Evolutionary conservation across 2,329 filamentous ascomycete genomes (phyloP), one percentile per base, ranked within the genome.

Genomic region (Xylaria digitata): DNA sequence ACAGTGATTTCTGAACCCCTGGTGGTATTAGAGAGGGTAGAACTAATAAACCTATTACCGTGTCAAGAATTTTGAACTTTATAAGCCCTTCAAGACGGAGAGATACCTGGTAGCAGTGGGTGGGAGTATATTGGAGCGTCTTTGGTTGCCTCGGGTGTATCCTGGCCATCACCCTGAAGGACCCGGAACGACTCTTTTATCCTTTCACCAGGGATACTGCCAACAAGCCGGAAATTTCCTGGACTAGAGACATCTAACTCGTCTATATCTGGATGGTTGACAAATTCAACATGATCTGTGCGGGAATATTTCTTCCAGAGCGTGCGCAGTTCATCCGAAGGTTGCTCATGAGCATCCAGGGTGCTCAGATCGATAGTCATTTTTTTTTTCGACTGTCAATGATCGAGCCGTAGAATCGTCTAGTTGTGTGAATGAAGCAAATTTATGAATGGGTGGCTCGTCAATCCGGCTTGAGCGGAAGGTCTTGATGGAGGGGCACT

Each of bases 271-370:
- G 84, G 80, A 70, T 89, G 85, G 9, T 80, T 72, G 6, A 83
- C 73, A n/a, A 92, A 78, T 1, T 83, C 82, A 7, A 79, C 73
- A 2, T 84, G 78, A 0, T 89, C 85, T 43, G 87, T 83, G 70
- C 86, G 90, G 26, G 90, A 88, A 72, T 90, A 93, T 48, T 81
- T 81, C 78, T 97, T 97, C 87, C 93, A 97, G 61, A 89, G 81
- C 52, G 85, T 81, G 68, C 90, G 89, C 71, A 97, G 83, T 56
- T 83, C 79, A 13, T 89, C 87, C 2, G 94, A 92, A 1, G 94
- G 92, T 73, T 90, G 89, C 78, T 93, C 89, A 77, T 95, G 88
- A 32, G 94, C 90, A 79, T 97, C 91, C 2, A 94, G 82, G 21
- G 84, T 82, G 30, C 78, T 79, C 34, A 84, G 80, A 63, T 82